Conservation (phyloP, 2,329 filamentous ascomycete species). For the Apiospora sp. region DNA sequence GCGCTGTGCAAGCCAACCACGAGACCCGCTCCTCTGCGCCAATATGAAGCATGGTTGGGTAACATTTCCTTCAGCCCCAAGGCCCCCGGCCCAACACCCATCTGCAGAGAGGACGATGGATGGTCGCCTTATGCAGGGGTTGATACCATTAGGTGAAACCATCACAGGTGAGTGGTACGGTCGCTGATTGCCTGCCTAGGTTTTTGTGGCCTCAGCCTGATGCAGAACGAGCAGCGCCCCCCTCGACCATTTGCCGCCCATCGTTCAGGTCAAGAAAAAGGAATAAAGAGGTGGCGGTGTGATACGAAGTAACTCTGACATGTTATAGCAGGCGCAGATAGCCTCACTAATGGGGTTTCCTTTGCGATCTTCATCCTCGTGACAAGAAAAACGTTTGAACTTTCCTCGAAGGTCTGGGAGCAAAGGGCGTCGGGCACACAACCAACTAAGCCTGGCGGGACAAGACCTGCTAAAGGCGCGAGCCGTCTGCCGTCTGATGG, state of each 20-base stretch:
- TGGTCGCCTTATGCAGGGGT: neutral
- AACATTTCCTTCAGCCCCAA: neutral
- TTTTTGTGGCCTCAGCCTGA: neutral
- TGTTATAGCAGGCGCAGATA: neutral
- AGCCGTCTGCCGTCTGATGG: conserved; percentile 8
- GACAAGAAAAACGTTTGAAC: too few species aligned
- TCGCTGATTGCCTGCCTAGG: neutral
- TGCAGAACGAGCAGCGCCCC: neutral
- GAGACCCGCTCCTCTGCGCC: conserved; percentile 3
- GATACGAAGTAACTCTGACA: neutral
- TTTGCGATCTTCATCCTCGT: too few species aligned
- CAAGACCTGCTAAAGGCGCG: neutral
- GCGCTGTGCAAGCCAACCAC: neutral
- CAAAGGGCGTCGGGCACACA: neutral
- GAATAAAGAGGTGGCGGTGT: neutral
- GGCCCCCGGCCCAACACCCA: neutral
- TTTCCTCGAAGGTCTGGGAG: too few species aligned
- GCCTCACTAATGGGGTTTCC: neutral
- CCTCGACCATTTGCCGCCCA: neutral
- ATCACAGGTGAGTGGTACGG: neutral
- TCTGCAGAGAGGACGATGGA: neutral
- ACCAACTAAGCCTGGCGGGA: neutral
- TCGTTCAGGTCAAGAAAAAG: neutral
- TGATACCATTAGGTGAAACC: neutral
- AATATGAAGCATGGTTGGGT: conserved; percentile 10